A percentile compares a stretch with the other conserved stretches of the same genome.
Evolutionary conservation across 1,139 yeast genomes (phyloP).

Genomic region (Williopsis jadinii): DNA sequence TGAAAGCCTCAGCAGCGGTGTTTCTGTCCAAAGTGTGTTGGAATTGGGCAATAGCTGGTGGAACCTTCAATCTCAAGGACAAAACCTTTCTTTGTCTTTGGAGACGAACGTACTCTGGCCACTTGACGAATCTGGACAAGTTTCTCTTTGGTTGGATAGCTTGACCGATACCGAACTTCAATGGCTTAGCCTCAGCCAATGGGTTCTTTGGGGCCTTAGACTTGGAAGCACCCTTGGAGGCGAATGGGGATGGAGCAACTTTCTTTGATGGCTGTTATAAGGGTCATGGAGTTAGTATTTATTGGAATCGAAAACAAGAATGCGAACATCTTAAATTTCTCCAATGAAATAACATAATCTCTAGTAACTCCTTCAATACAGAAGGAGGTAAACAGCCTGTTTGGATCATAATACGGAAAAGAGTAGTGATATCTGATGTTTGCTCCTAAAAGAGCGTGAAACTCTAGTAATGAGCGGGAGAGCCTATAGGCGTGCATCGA

Average conservation of each 20-base stretch:
- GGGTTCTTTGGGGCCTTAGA: slow-evolving; percentile 49
- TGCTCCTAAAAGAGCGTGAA: too few relatives aligned
- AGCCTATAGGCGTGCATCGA: neutral
- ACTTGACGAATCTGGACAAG: slow-evolving; percentile 92
- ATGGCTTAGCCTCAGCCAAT: slow-evolving; percentile 79
- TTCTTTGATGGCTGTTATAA: slow-evolving; percentile 55
- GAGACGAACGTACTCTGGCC: slow-evolving; percentile 97
- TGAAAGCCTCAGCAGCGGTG: slow-evolving; percentile 95
- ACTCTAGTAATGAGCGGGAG: too few relatives aligned
- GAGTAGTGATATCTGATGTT: neutral
- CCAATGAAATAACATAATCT: too few relatives aligned
- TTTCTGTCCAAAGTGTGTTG: slow-evolving; percentile 93
- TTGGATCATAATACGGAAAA: slow-evolving; percentile 1
- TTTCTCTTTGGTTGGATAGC: slow-evolving; percentile 91
- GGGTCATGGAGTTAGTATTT: slow-evolving; percentile 1
- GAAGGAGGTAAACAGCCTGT: neutral
- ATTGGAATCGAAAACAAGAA: neutral
- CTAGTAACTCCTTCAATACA: neutral
- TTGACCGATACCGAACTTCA: slow-evolving; percentile 96
- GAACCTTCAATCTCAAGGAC: slow-evolving; percentile 93
- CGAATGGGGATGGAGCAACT: slow-evolving; percentile 74
- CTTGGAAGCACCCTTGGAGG: slow-evolving; percentile 31
- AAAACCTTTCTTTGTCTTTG: slow-evolving; percentile 98
- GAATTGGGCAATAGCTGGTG: slow-evolving; percentile 97
- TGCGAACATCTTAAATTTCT: neutral